Base-by-base conservation (phyloP, 2,329 filamentous ascomycete genomes). In the Aspergillus ochraceoroseus region DNA sequence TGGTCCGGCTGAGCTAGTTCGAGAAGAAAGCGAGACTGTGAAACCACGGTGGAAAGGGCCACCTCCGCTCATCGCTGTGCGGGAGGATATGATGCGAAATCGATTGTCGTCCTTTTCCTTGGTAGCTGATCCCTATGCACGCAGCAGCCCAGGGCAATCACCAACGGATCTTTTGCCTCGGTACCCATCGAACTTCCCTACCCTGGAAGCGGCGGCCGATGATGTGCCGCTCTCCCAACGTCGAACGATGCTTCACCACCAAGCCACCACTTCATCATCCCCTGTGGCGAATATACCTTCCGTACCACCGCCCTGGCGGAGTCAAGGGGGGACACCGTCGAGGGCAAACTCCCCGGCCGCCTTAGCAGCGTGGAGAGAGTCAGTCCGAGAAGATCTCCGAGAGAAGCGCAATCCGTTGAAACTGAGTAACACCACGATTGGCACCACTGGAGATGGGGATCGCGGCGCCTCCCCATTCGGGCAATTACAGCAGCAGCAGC, bases 141-240 rank as follows among this genome's bases (percentile, higher is more conserved):
- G 60, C 5, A 58, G 47, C 31, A 47, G 47, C 36, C 58, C 59
- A 4, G 52, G 54, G 17, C 52, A 56, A 18, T 61, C 58, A 6
- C 20, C 56, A 3, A 45, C 41, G 14, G 53, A 57, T 0, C 42
- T 45, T 15, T 38, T 43, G 1, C 32, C 41, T 3, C 38, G 46
- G 3, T 34, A 48, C 6, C 50, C 55, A 2, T 52, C 57, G 4
- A 49, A 48, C 8, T 46, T 48, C 32, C 38, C 48, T 11, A 54
- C 49, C 14, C 44, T 58, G 6, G 59, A 58, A 13, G 56, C 68
- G 12, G 75, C 78, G 1, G 85, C 89, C 46, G 85, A 89, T 45
- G 77, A 88, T 41, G 71, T 90, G 50, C 82, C 85, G 0, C 71
- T 92, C 12, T 83, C 79, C 28, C 77, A 84, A 53, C 80, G 85